Base-by-base conservation (phyloP, 2,329 filamentous ascomycete genomes). In the Pestalotiopsis fici region DNA sequence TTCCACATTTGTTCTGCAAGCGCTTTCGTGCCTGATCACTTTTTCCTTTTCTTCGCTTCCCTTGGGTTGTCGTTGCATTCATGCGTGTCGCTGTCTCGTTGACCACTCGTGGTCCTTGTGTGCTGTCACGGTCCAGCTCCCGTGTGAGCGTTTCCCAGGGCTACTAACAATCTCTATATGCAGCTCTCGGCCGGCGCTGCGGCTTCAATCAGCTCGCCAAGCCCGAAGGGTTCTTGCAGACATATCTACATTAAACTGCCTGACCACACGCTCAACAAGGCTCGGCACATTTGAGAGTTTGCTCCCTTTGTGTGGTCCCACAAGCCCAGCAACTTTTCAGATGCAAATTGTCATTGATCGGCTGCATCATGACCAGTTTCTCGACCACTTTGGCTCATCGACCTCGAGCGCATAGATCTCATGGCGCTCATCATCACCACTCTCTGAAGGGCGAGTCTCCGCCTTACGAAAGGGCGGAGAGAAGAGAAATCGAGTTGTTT, bases 401-500 rank as follows among this genome's bases (percentile, higher is more conserved):
- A 43, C 7, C n/a, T 25, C 63, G 54, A 25, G 23, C 28, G 31
- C 23, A 12, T 11, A 50, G 21, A 59, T 21, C 28, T 57, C 63
- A 57, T 57, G 54, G 56, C 28, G 18, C 63, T 18, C 50, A 59
- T 37, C 21, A 18, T n/a, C 63, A 35, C 11, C 63, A 25, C n/a
- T 21, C 50, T 23, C n/a, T 23, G 28, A 57, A 21, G 15, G 25
- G 54, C 31, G 57, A 37, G 28, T 18, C 27, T 21, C 31, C 28
- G 25, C n/a, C 28, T 2, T 7, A n/a, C 15, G 15, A 64, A 13
- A 11, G n/a, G 28, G 23, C 13, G 23, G 50, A 72, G 47, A 67
- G 66, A 43, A 50, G 54, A 25, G 28, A 67, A 56, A 72, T 76
- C 54, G 64, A 71, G 3, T 69, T 76, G 15, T 13, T 69, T 35